Evolutionary conservation across 108 stramenopile genomes (phyloP), one percentile per base, ranked within the genome.

Genomic region (Skeletonema tropicum): DNA sequence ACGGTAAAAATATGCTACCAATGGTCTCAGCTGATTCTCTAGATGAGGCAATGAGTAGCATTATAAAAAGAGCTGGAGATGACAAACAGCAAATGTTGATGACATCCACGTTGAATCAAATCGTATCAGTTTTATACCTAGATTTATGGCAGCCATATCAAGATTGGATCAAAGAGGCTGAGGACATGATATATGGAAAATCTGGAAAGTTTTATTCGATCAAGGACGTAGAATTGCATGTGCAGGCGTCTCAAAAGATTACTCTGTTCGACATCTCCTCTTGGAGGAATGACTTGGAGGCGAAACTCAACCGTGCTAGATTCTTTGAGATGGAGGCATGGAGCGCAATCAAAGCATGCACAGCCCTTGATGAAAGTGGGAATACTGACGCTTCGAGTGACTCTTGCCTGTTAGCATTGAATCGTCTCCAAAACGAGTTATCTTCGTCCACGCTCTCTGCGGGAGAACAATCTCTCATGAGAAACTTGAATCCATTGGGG

Each of bases 401-500:
- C 69, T 55, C 66, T 6, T 70, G 90, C 46, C 41, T 86, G 17
- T 25, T 64, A 35, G 76, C 74, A 64, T 65, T 94, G 25, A 11
- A 65, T 29, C 66, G 62, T 23, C 81, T 92, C 30, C 55, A 66
- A 57, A 64, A 68, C 26, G 77, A 80, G 57, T 33, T 80, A 26
- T 33, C 64, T 7, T 63, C 71, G 21, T 71, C 66, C 19, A 14
- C 31, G 12, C 31, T 19, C 19, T 1, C 60, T 49, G 33, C 39
- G 13, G 52, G 23, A 19, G 38, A 33, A 45, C 36, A 64, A 38
- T 64, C 52, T 11, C 31, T 66, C 14, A 65, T 88, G 57, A 48
- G 49, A 33, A 88, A 93, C 72, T 64, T 91, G 11, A 66, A 90
- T 66, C 89, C 89, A 2, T 66, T 93, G 4, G 86, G 89, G 10